Evolutionary conservation across 2,329 filamentous ascomycete genomes (phyloP).

Genomic region (Colletotrichum salicis): DNA sequence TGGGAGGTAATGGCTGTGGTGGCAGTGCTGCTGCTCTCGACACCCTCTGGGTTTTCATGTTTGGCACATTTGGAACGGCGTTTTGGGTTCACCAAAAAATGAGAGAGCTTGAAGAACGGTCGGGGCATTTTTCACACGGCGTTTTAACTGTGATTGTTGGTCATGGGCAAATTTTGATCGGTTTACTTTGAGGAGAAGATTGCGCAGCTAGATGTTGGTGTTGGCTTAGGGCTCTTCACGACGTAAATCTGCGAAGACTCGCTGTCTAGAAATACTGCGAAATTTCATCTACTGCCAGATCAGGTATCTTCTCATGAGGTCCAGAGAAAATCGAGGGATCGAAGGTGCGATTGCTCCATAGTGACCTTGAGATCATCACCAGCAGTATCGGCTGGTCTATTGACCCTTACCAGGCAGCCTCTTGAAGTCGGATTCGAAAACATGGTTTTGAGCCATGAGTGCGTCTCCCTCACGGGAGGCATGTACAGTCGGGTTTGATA

Average conservation of each 20-base stretch:
- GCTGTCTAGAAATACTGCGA: not conserved
- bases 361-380: not conserved
- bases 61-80: slow-evolving; percentile 22
- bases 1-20: no score
- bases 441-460: no score
- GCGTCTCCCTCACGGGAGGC: not conserved
- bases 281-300: not conserved
- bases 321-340: not conserved
- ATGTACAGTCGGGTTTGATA: not conserved
- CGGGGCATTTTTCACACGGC: slow-evolving; percentile 31
- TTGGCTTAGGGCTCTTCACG: not conserved
- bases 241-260: not conserved
- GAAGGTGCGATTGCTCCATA: not conserved
- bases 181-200: not conserved
- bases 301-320: not conserved
- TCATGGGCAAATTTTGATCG: slow-evolving; percentile 26
- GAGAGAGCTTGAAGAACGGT: slow-evolving; percentile 25
- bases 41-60: not conserved
- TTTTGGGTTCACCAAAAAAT: slow-evolving; percentile 23
- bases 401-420: not conserved
- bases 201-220: slow-evolving; percentile 9
- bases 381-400: slow-evolving; percentile 11
- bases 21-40: not conserved
- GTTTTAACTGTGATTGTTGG: slow-evolving; percentile 22
- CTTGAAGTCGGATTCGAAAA: not conserved